Conservation (phyloP, 2,329 filamentous ascomycete genomes). For the Arthrinium phaeospermum region DNA sequence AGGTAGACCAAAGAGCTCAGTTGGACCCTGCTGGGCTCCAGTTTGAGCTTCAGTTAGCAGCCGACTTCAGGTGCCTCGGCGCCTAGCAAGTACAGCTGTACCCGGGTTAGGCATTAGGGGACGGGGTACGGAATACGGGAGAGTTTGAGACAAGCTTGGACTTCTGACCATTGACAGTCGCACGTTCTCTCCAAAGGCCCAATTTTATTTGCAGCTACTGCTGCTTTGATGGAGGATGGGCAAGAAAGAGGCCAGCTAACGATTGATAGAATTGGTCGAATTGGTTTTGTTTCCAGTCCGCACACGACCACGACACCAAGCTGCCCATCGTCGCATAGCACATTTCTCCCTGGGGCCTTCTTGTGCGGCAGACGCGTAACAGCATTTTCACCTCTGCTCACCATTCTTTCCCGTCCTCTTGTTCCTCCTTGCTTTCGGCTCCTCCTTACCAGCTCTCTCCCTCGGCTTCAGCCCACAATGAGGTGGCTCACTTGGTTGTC, state of each 20-base stretch:
- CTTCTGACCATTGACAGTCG: conserved; percentile 3
- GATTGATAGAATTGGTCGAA: conserved; percentile 12
- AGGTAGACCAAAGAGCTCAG: too few relatives aligned
- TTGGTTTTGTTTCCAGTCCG: conserved; percentile 6
- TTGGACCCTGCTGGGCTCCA: too few relatives aligned
- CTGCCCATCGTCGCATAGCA: conserved; percentile 18
- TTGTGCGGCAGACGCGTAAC: conserved; percentile 14
- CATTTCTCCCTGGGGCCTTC: conserved; percentile 7
- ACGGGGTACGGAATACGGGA: not conserved
- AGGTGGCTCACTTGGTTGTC: conserved; percentile 41
- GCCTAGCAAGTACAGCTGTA: not conserved
- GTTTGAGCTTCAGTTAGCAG: not conserved
- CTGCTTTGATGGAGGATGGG: not conserved
- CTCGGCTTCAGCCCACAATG: conserved; percentile 27
- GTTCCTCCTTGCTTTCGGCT: not conserved
- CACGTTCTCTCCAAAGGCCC: not conserved
- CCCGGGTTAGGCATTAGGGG: not conserved
- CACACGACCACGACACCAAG: conserved; percentile 14
- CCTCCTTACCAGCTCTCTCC: not conserved
- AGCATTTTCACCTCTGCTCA: not conserved
- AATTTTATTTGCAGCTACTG: conserved; percentile 16
- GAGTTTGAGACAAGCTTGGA: conserved; percentile 5
- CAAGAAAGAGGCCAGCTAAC: conserved; percentile 22
- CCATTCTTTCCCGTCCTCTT: not conserved
- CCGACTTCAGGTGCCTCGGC: not conserved